Conservation (phyloP, 1,284 basidiomycete genomes). For the Rhodotorula mucilaginosa region DNA sequence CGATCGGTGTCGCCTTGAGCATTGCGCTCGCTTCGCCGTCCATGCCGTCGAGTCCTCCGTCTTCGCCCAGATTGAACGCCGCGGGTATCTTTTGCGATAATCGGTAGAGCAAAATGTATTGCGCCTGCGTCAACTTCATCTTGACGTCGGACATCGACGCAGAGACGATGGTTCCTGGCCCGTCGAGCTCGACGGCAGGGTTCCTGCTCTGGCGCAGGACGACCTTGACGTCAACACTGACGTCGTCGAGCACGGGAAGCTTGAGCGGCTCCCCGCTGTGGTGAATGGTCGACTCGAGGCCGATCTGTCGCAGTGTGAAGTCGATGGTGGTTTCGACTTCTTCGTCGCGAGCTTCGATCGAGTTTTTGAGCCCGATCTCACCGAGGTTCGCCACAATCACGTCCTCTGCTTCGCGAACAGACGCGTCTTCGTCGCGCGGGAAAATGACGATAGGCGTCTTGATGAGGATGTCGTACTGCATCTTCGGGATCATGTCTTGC, state of each 20-base stretch:
- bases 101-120: constrained; percentile 74
- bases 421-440: constrained; percentile 65
- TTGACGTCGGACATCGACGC: constrained; percentile 86
- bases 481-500: constrained; percentile 50
- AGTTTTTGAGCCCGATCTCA: constrained; percentile 81
- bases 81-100: constrained; percentile 73
- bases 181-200: constrained; percentile 39
- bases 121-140: constrained; percentile 82
- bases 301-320: constrained; percentile 81
- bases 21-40: constrained; percentile 42
- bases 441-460: constrained; percentile 92
- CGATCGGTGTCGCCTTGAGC: constrained; percentile 37
- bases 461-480: constrained; percentile 87
- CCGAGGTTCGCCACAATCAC: constrained; percentile 79
- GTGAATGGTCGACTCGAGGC: constrained; percentile 69
- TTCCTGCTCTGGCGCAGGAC: constrained; percentile 62
- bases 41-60: constrained; percentile 17
- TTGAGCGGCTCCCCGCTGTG: constrained; percentile 54
- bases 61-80: constrained; percentile 55
- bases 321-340: constrained; percentile 60
- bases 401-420: constrained; percentile 58
- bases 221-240: constrained; percentile 71
- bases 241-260: constrained; percentile 90
- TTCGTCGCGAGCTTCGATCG: constrained; percentile 60
- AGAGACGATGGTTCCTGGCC: constrained; percentile 51